Percentiles rank a stretch among this genome's conserved stretches.
phyloP scores from a whole-genome alignment of 106 monocot species.

The Dendrobium catenatum region DNA sequence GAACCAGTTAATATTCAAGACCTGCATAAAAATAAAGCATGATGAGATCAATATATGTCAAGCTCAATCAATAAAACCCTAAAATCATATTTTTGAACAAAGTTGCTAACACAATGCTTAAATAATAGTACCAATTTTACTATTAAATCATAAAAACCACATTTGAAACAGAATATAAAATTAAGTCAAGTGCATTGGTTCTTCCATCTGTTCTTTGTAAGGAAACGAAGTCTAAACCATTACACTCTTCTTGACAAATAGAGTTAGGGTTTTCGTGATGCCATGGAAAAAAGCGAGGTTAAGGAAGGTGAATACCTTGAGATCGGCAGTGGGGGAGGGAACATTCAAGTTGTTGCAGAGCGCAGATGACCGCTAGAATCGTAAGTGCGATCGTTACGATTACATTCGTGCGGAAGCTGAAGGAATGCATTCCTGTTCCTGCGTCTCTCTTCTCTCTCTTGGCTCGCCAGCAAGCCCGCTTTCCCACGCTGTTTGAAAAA shows the following conservation, averaged over 20 bases:
- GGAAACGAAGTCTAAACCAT: too few species aligned
- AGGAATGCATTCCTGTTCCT: constrained; percentile 58
- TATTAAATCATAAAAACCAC: neutral
- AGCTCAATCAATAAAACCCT: too few species aligned
- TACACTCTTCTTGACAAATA: too few species aligned
- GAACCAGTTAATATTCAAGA: constrained; percentile 87
- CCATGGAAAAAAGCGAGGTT: neutral
- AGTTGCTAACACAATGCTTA: too few species aligned
- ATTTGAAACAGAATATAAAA: neutral
- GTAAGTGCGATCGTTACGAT: constrained; percentile 66
- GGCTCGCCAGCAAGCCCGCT: too few species aligned
- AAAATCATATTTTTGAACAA: too few species aligned
- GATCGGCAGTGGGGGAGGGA: constrained; percentile 52
- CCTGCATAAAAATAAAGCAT: constrained; percentile 18
- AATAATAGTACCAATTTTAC: neutral
- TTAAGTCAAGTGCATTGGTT: neutral
- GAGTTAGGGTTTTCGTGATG: neutral
- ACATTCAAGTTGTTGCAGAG: constrained; percentile 78
- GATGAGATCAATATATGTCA: too few species aligned
- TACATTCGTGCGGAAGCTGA: constrained; percentile 60
- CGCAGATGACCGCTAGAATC: constrained; percentile 75
- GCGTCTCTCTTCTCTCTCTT: neutral
- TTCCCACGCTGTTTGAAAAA: too few species aligned
- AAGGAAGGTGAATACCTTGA: constrained; percentile 37
- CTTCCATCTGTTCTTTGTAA: neutral